Percentiles rank a stretch among this genome's conserved stretches.
phyloP scores from a whole-genome alignment of 2,329 filamentous ascomycete species.

The Talaromyces sp. region DNA sequence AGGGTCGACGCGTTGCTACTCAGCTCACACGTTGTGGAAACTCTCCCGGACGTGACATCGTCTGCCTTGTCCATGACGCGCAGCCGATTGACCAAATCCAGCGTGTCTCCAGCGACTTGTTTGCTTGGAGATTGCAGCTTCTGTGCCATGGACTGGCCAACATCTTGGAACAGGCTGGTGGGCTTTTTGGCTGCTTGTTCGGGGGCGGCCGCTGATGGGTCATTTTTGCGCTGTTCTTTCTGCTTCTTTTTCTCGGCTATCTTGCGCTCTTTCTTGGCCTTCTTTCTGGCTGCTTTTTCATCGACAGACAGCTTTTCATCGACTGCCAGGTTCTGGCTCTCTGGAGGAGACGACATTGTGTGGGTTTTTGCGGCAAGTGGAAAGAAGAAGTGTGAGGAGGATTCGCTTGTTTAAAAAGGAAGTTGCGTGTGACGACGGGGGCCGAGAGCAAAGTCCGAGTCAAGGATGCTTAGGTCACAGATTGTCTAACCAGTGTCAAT shows the following conservation, averaged over 20 bases:
- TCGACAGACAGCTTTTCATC: not conserved
- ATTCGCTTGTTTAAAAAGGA: not conserved
- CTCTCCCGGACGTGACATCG: not conserved
- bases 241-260: not conserved
- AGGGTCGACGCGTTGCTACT: not conserved
- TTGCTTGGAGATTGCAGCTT: not conserved
- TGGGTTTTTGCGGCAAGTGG: not conserved
- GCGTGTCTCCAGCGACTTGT: not conserved
- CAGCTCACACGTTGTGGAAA: not conserved
- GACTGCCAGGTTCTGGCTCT: not conserved
- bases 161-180: not conserved
- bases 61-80: not conserved
- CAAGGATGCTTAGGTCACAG: not conserved
- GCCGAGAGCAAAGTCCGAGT: not conserved
- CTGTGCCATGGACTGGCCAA: not conserved
- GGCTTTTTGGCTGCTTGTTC: not conserved
- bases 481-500: not conserved
- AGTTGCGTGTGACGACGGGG: not conserved
- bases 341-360: not conserved
- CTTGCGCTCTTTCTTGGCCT: not conserved
- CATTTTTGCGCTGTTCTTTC: not conserved
- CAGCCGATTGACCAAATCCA: not conserved
- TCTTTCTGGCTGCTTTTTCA: not conserved
- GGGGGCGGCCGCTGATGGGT: not conserved
- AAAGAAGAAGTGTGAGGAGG: not conserved